Percentiles rank a stretch among this genome's conserved stretches.
Evolutionary conservation across 768 basidiomycete genomes (phyloP).

Genomic region (Mycena latifolia): DNA sequence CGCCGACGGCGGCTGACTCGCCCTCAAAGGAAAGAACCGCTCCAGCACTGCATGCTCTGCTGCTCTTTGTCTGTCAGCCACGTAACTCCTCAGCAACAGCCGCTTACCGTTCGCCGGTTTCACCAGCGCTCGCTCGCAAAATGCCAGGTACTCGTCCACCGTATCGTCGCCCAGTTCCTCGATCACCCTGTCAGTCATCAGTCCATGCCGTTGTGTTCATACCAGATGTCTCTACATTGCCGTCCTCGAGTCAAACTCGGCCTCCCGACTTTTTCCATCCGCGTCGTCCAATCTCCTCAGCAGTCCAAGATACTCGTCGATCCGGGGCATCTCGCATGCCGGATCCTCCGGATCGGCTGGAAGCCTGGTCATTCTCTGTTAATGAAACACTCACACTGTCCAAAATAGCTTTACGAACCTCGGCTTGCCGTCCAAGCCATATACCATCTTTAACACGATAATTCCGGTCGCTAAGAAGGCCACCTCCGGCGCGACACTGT

Average conservation of each 20-base stretch:
- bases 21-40: slow-evolving; percentile 55
- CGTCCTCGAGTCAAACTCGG: slow-evolving; percentile 57
- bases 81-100: slow-evolving; percentile 18
- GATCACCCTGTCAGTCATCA: slow-evolving; percentile 57
- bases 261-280: slow-evolving; percentile 44
- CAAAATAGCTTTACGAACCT: slow-evolving; percentile 55
- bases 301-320: slow-evolving; percentile 59
- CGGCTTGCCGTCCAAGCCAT: slow-evolving; percentile 80
- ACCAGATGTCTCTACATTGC: slow-evolving; percentile 53
- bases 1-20: slow-evolving; percentile 26
- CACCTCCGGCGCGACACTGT: slow-evolving; percentile 78
- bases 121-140: slow-evolving; percentile 70
- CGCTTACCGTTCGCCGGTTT: slow-evolving; percentile 45
- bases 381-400: slow-evolving; percentile 26
- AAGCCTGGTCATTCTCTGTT: slow-evolving; percentile 46
- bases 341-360: slow-evolving; percentile 65
- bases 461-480: slow-evolving; percentile 70
- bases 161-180: slow-evolving; percentile 62
- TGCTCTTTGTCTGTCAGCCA: slow-evolving; percentile 23
- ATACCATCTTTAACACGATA: slow-evolving; percentile 85
- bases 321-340: slow-evolving; percentile 67
- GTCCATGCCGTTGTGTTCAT: slow-evolving; percentile 24
- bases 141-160: slow-evolving; percentile 75
- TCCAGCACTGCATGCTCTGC: slow-evolving; percentile 48
- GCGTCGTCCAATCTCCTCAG: slow-evolving; percentile 54